Evolutionary conservation across 2,329 filamentous ascomycete species (phyloP), one percentile per base, ranked within the genome.

Genomic region (Ramularia collo-cygni): DNA sequence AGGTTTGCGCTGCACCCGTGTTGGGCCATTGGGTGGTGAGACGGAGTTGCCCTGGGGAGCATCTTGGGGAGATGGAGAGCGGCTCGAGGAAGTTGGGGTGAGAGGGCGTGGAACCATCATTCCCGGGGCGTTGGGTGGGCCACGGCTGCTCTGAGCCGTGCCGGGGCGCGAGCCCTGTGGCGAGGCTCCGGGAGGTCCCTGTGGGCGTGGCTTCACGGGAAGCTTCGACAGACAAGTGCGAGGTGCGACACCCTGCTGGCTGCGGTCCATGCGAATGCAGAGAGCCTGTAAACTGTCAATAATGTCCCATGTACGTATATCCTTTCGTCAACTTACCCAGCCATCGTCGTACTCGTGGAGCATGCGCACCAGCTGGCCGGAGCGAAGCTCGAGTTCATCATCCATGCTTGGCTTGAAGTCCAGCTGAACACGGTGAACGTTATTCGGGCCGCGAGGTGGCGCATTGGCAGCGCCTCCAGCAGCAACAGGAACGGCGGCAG

Each of bases 341-440:
- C 92, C 92, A 66, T 98, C 92, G 60, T 98, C 92, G 57, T 96
- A 98, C 65, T 95, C 89, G 59, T 96, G 90, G 37, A 96, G 72
- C 49, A 98, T 71, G 49, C 90, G 78, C 36, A 96, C 86, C 35
- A 98, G 72, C 47, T 93, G 81, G 37, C 92, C 92, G 42, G 82
- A 77, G 47, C 71, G 76, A 31, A 98, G 74, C 47, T 79, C 84
- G 57, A 98, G 72, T 65, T 98, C 92, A 59, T 98, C 92, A 4
- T 87, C 83, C 74, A 96, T 82, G 3, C 85, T 90, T 17, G 92
- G 89, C 62, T 79, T 83, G 65, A 96, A 98, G 63, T 95, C 89
- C 52, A 96, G 78, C 63, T 95, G 86, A 24, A 96, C 86, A 48
- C 92, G 86, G 64, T 96, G 84, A 40, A 96, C 89, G 50, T 85